phyloP scores from a whole-genome alignment of 2,329 filamentous ascomycete species.

The Fusarium gaditjirri region DNA sequence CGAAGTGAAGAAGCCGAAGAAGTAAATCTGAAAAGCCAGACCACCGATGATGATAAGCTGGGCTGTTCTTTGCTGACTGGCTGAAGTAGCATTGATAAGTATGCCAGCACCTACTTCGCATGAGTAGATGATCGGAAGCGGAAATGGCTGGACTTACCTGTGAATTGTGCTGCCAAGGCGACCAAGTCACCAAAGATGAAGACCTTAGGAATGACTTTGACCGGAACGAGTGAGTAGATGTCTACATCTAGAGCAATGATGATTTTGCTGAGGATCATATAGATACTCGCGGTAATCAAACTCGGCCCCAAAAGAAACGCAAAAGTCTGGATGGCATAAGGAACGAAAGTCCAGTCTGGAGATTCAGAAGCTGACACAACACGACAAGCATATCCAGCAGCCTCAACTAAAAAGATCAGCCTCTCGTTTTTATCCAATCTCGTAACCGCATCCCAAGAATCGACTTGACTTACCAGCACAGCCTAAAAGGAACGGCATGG shows the following conservation, averaged over 20 bases:
- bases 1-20: constrained; percentile 63
- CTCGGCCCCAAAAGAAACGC: constrained; percentile 51
- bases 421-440: background rate
- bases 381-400: constrained; percentile 57
- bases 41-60: constrained; percentile 62
- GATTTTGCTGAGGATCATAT: constrained; percentile 57
- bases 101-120: constrained; percentile 29
- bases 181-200: constrained; percentile 61
- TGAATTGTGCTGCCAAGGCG: constrained; percentile 49
- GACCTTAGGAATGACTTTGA: constrained; percentile 57
- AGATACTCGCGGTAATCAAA: constrained; percentile 55
- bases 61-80: constrained; percentile 45
- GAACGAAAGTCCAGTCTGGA: constrained; percentile 47
- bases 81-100: constrained; percentile 27
- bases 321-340: constrained; percentile 52
- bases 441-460: background rate
- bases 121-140: background rate
- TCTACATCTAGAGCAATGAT: constrained; percentile 51
- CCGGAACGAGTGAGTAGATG: constrained; percentile 53
- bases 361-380: constrained; percentile 54
- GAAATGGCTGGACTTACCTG: background rate
- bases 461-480: constrained; percentile 53
- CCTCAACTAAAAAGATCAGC: constrained; percentile 30
- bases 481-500: constrained; percentile 61
- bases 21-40: constrained; percentile 62